A percentile compares a stretch with the other conserved stretches of the same genome.
Evolutionary conservation across 2,329 filamentous ascomycete species (phyloP).

Genomic region (Aureobasidium pullulans): DNA sequence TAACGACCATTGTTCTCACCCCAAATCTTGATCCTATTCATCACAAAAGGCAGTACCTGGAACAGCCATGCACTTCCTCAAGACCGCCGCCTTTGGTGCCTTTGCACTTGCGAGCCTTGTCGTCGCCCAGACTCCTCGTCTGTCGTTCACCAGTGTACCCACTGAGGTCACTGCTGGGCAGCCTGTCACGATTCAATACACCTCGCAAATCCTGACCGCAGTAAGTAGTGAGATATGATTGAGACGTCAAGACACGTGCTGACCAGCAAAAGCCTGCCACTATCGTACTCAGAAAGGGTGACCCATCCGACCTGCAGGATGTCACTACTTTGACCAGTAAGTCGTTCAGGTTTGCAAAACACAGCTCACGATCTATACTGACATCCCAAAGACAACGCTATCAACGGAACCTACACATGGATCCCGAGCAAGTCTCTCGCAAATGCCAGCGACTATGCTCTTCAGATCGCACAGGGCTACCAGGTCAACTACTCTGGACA

Average conservation of each 20-base stretch:
- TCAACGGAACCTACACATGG: constrained; percentile 45
- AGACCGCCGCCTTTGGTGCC: constrained; percentile 39
- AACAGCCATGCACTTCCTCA: constrained; percentile 31
- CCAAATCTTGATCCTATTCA: background rate
- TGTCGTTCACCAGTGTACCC: constrained; percentile 48
- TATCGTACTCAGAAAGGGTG: constrained; percentile 50
- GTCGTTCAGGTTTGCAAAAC: constrained; percentile 17
- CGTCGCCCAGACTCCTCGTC: constrained; percentile 37
- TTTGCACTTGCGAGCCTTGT: constrained; percentile 36
- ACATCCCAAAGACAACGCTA: constrained; percentile 30
- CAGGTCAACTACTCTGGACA: constrained; percentile 50
- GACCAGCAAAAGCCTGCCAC: constrained; percentile 38
- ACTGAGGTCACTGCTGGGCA: constrained; percentile 42
- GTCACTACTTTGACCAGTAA: constrained; percentile 43
- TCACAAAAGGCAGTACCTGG: background rate
- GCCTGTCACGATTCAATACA: constrained; percentile 31
- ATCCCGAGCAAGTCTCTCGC: constrained; percentile 38
- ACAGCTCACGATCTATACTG: background rate
- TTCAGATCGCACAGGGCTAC: constrained; percentile 49
- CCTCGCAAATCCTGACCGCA: constrained; percentile 20
- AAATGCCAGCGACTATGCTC: constrained; percentile 47
- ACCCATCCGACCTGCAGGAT: constrained; percentile 42
- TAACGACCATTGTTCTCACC: background rate
- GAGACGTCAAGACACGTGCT: constrained; percentile 14
- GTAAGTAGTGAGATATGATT: constrained; percentile 7